A percentile compares a stretch with the other conserved stretches of the same genome.
Conservation (phyloP, 805 yeast species). For the Sporopachydermia lactativora region DNA sequence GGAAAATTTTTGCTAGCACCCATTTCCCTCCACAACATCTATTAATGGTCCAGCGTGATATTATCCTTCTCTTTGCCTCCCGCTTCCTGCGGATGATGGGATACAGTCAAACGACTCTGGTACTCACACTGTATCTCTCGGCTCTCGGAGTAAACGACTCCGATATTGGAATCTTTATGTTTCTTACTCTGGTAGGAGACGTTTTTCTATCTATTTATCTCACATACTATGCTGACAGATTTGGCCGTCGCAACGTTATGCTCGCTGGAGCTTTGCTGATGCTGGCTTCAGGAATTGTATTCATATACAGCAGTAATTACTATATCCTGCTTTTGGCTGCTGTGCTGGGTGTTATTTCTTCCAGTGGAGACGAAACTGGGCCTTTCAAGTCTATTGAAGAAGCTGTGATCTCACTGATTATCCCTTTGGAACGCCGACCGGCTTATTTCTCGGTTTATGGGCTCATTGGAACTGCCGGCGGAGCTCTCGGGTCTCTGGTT, state of each 20-base stretch:
- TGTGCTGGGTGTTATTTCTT: conserved; percentile 72
- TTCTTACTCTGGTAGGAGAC: conserved; percentile 69
- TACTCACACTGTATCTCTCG: conserved; percentile 52
- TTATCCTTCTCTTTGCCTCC: conserved; percentile 49
- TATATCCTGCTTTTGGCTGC: conserved; percentile 52
- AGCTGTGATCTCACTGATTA: conserved; percentile 66
- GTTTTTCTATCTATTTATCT: conserved; percentile 52
- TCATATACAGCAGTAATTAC: conserved; percentile 42
- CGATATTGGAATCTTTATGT: conserved; percentile 66
- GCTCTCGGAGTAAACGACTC: conserved; percentile 36
- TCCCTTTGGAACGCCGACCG: conserved; percentile 49
- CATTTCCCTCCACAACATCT: too few relatives aligned
- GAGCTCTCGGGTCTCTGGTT: conserved; percentile 54
- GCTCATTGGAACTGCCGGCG: conserved; percentile 52
- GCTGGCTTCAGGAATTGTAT: conserved; percentile 51
- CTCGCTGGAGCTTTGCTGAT: conserved; percentile 50
- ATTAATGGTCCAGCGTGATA: conserved; percentile 26
- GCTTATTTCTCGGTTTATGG: conserved; percentile 67
- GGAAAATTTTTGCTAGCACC: too few relatives aligned
- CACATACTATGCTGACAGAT: conserved; percentile 62
- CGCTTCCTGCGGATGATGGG: conserved; percentile 60
- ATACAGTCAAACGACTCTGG: conserved; percentile 70
- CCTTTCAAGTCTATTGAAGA: conserved; percentile 84
- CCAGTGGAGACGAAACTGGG: conserved; percentile 83
- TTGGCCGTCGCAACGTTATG: conserved; percentile 59